Percentiles rank a stretch among this genome's conserved stretches.
These are phyloP conservation scores for Isatis tinctoria DNA, from an alignment of 345 rosid species.

Conservation along the genomic window DNA sequence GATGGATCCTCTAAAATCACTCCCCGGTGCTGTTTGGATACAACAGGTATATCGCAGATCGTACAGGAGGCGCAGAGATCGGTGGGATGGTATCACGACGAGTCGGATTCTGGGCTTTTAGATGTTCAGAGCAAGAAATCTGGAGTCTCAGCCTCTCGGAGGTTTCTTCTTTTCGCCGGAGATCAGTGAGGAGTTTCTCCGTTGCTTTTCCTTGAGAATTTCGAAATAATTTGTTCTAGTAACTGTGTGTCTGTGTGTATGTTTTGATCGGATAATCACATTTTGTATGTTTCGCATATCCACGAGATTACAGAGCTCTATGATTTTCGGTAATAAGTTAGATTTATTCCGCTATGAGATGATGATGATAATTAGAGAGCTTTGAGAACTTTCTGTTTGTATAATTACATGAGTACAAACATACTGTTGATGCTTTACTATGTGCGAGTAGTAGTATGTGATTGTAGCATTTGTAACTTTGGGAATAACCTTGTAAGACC, in stretches of 20 bases:
- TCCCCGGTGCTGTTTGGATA: constrained; percentile 5
- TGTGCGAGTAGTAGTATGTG: not conserved
- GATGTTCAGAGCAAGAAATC: constrained; percentile 22
- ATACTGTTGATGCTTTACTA: not conserved
- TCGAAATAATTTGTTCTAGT: not conserved
- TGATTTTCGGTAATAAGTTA: not conserved
- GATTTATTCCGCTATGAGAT: not conserved
- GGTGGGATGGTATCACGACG: constrained; percentile 77
- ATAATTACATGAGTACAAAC: not conserved
- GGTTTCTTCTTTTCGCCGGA: constrained; percentile 31
- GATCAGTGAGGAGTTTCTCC: constrained; percentile 5
- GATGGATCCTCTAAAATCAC: not conserved
- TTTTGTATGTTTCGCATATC: not conserved
- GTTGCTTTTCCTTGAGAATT: not conserved
- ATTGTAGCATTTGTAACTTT: no score
- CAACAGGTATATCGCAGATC: constrained; percentile 59
- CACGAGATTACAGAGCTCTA: not conserved
- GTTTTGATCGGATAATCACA: not conserved
- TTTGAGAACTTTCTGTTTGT: not conserved
- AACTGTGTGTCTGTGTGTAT: not conserved
- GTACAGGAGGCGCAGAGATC: constrained; percentile 72
- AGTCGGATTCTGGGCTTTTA: constrained; percentile 49
- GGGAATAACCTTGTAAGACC: no score
- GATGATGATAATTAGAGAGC: not conserved
- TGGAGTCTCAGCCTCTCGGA: constrained; percentile 26